Percentiles rank a stretch among this genome's conserved stretches.
Evolutionary conservation across 2,329 filamentous ascomycete species (phyloP).

Genomic region (Talaromyces sp.): DNA sequence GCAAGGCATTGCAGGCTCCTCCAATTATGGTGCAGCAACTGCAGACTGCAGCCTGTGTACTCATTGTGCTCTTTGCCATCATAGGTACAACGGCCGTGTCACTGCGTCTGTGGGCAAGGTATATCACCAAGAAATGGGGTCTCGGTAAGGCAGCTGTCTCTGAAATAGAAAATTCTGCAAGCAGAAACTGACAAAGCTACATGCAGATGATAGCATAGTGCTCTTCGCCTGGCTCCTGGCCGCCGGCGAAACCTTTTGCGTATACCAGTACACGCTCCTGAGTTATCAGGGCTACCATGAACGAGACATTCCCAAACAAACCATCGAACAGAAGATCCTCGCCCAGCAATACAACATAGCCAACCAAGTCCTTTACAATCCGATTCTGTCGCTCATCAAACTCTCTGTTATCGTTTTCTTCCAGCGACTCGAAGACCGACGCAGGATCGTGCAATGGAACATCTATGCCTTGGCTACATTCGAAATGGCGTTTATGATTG

Average conservation of each 20-base stretch:
- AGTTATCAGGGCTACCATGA: slow-evolving; percentile 4
- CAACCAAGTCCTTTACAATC: slow-evolving; percentile 28
- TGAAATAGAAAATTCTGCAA: not conserved
- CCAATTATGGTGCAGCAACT: slow-evolving; percentile 2
- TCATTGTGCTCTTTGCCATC: not conserved
- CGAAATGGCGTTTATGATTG: slow-evolving; percentile 18
- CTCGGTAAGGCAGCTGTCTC: not conserved
- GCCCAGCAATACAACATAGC: slow-evolving; percentile 6
- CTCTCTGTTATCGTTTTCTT: slow-evolving; percentile 27
- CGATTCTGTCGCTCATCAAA: slow-evolving; percentile 25
- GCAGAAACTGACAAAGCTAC: not conserved
- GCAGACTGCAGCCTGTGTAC: slow-evolving; percentile 2
- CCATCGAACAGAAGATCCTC: not conserved
- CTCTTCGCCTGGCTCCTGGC: not conserved
- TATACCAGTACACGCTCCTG: slow-evolving; percentile 1
- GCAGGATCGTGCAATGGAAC: slow-evolving; percentile 16
- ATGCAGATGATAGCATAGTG: not conserved
- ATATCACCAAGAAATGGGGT: slow-evolving; percentile 2
- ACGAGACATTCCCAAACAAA: not conserved
- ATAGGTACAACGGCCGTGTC: not conserved
- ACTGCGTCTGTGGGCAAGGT: not conserved
- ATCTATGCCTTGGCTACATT: slow-evolving; percentile 19
- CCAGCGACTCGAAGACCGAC: slow-evolving; percentile 25
- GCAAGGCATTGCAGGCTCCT: not conserved
- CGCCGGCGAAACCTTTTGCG: not conserved